Percentiles rank a stretch among this genome's conserved stretches.
These are phyloP conservation scores for Shiraia bambusicola DNA, from an alignment of 2,329 filamentous ascomycete genomes.

Conservation along the genomic window DNA sequence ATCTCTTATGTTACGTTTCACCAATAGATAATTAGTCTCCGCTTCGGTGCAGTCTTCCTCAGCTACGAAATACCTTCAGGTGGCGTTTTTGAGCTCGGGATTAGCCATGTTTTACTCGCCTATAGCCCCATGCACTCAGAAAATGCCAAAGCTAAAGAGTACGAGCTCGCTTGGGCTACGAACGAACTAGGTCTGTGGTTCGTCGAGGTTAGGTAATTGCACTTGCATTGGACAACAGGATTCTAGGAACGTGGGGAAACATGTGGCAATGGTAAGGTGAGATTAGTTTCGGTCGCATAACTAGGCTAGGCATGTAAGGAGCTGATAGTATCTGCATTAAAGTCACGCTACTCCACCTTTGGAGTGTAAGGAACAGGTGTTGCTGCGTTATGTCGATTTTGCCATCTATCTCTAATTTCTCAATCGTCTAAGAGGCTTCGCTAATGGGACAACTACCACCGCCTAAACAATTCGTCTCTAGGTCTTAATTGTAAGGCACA, in stretches of 20 bases:
- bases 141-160: too few species aligned
- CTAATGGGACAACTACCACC: slow-evolving; percentile 12
- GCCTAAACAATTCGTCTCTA: neutral
- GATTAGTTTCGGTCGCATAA: slow-evolving; percentile 20
- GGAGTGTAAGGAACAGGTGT: slow-evolving; percentile 22
- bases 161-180: too few species aligned
- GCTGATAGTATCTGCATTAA: slow-evolving; percentile 21
- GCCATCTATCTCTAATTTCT: slow-evolving; percentile 28
- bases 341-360: slow-evolving; percentile 20
- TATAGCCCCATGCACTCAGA: too few species aligned
- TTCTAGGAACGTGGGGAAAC: slow-evolving; percentile 20
- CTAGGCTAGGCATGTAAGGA: too few species aligned
- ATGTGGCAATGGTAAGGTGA: slow-evolving; percentile 17
- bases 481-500: slow-evolving; percentile 15
- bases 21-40: slow-evolving; percentile 15
- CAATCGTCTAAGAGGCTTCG: slow-evolving; percentile 21
- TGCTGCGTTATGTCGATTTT: slow-evolving; percentile 19
- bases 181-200: slow-evolving; percentile 1
- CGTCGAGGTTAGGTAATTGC: neutral
- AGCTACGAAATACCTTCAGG: slow-evolving; percentile 4
- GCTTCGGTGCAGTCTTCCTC: slow-evolving; percentile 1
- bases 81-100: slow-evolving; percentile 2
- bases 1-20: slow-evolving; percentile 29
- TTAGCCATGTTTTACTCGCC: slow-evolving; percentile 4
- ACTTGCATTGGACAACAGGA: slow-evolving; percentile 4